phyloP scores from a whole-genome alignment of 495 filamentous ascomycete species.

The Clohesyomyces aquaticus region DNA sequence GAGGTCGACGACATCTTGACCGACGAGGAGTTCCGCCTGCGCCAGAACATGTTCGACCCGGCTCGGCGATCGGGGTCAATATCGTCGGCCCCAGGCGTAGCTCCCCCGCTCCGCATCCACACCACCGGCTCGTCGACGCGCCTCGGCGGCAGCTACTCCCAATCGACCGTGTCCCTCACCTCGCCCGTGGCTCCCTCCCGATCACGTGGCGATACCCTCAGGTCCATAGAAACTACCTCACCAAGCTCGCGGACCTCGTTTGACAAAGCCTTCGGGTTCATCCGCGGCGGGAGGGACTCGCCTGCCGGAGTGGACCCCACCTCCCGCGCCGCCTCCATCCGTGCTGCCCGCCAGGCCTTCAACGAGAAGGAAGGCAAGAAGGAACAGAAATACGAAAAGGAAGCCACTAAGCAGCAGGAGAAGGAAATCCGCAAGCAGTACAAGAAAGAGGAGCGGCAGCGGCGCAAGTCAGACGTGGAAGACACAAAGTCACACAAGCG shows the following conservation, averaged over 20 bases:
- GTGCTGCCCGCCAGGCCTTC: conserved; percentile 59
- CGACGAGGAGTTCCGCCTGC: conserved; percentile 44
- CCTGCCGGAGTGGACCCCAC: conserved; percentile 52
- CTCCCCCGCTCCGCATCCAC: conserved; percentile 42
- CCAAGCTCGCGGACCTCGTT: conserved; percentile 60
- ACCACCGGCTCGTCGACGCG: conserved; percentile 55
- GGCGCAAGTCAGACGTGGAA: conserved; percentile 27
- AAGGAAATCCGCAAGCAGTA: conserved; percentile 37
- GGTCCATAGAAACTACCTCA: conserved; percentile 50
- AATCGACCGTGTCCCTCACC: conserved; percentile 58
- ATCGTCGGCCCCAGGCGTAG: conserved; percentile 40
- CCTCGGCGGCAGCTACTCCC: conserved; percentile 54
- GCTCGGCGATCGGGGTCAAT: conserved; percentile 42
- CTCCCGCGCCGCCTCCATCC: conserved; percentile 58
- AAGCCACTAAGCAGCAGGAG: conserved; percentile 56
- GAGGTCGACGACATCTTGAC: conserved; percentile 46
- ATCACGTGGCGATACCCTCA: conserved; percentile 39
- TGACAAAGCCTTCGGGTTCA: conserved; percentile 59
- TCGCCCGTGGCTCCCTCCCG: conserved; percentile 43
- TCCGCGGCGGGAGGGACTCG: conserved; percentile 52
- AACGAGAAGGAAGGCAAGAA: conserved; percentile 64
- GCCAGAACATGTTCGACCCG: conserved; percentile 35
- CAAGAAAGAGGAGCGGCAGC: conserved; percentile 46
- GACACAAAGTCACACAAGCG: conserved; percentile 20
- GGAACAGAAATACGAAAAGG: conserved; percentile 58